Base-by-base conservation (phyloP, 2,329 filamentous ascomycete genomes). In the Cucurbitaria berberidis region DNA sequence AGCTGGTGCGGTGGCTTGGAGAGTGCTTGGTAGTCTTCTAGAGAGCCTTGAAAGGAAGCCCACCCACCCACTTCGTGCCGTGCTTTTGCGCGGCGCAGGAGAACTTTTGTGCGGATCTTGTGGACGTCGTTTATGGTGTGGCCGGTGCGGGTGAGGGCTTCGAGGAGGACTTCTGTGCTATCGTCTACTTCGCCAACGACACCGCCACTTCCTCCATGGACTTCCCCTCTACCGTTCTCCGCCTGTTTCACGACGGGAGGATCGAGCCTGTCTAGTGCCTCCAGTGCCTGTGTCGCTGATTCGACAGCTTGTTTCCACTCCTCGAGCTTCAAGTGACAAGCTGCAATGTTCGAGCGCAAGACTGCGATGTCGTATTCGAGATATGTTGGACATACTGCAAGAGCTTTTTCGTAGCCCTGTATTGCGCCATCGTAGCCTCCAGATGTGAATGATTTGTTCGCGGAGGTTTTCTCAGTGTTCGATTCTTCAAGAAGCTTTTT, bases 331-430 rank as follows among this genome's bases (percentile, higher is more conserved):
- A 98, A 74, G 66, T 96, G 86, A 70, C 92, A 96, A 9, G 93
- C 93, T 1, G 93, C 85, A 61, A 97, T 88, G 78, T 98, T 98
- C 72, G 89, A 92, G 53, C 88, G 86, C 5, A 98, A 81, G 9
- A 98, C 90, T 22, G 93, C 91, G 57, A 93, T 82, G 64, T 96
- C 91, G 77, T 91, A 96, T 72, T 93, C 87, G 22, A 96, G 84
- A 72, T 96, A 96, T 60, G 86, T 87, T 1, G 93, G 93, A 67
- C 91, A 93, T 7, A 87, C 84, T 11, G 86, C 82, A 3, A 96
- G 81, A 19, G 95, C 93, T 61, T 89, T 85, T 67, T 92, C 88
- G 77, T 98, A 98, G 55, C 84, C 88, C 62, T 87, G 84, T 57
- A 98, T 88, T 35, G 93, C 93, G 57, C 88, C 86, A 50, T 88